A percentile compares a stretch with the other conserved stretches of the same genome.
phyloP scores from a whole-genome alignment of 1,139 yeast genomes.

The Lodderomyces pseudojiufengensis region DNA sequence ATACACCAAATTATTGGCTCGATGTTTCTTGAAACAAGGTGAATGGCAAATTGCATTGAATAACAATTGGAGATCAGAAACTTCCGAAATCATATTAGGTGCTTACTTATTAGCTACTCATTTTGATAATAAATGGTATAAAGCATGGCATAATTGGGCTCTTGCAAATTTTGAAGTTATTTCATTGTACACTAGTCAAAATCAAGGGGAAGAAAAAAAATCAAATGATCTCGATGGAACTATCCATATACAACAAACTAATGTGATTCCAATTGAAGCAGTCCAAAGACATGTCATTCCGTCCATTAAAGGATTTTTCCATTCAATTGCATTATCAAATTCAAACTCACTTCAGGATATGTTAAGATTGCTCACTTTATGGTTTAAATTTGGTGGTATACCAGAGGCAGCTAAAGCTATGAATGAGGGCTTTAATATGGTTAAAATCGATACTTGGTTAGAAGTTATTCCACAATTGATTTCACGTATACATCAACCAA shows the following conservation, averaged over 20 bases:
- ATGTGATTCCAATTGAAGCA: conserved; percentile 49
- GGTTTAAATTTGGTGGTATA: conserved; percentile 95
- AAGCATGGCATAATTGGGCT: conserved; percentile 99
- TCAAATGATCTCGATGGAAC: neutral
- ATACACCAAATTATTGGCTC: conserved; percentile 81
- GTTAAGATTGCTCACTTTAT: conserved; percentile 78
- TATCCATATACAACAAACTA: conserved; percentile 12
- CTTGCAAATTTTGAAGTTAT: conserved; percentile 94
- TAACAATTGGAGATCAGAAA: conserved; percentile 76
- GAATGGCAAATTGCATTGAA: conserved; percentile 93
- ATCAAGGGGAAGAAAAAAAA: conserved; percentile 15
- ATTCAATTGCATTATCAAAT: conserved; percentile 83
- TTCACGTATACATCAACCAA: conserved; percentile 94
- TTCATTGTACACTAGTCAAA: conserved; percentile 54
- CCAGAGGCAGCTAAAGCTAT: conserved; percentile 90
- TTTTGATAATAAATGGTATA: conserved; percentile 90
- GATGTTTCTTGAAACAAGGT: conserved; percentile 96
- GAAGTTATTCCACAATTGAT: conserved; percentile 94
- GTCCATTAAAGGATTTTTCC: conserved; percentile 92
- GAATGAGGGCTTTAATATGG: conserved; percentile 86
- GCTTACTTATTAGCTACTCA: conserved; percentile 93
- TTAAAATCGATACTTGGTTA: conserved; percentile 89
- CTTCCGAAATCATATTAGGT: conserved; percentile 77
- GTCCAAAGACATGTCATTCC: conserved; percentile 89
- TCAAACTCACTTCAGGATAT: conserved; percentile 92